phyloP scores from a whole-genome alignment of 2,329 filamentous ascomycete genomes.

The Coniochaeta sp. region DNA sequence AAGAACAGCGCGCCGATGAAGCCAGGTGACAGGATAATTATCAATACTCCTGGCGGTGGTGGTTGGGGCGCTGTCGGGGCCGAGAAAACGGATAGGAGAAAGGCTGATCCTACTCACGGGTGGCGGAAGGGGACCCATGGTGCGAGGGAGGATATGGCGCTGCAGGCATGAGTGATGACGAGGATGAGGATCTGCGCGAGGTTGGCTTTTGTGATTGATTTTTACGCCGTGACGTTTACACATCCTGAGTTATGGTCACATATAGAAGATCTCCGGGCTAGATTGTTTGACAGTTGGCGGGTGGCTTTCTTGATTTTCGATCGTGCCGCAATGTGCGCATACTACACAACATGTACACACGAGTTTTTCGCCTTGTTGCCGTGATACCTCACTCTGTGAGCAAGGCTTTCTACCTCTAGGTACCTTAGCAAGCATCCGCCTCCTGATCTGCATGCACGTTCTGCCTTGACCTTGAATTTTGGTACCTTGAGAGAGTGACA shows the following conservation, averaged over 20 bases:
- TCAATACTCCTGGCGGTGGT: constrained; percentile 72
- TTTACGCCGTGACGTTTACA: not conserved
- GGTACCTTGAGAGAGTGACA: no score
- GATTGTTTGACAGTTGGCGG: not conserved
- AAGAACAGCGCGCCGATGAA: constrained; percentile 77
- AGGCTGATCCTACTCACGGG: constrained; percentile 44
- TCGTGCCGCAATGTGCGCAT: not conserved
- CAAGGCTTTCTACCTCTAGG: no score
- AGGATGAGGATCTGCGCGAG: not conserved
- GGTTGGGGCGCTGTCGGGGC: constrained; percentile 62
- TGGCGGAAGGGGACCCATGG: constrained; percentile 52
- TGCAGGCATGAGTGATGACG: constrained; percentile 38
- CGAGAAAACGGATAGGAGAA: constrained; percentile 40
- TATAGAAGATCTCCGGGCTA: not conserved
- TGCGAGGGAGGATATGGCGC: constrained; percentile 47
- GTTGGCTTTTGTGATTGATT: not conserved
- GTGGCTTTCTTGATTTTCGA: not conserved
- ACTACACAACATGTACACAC: not conserved
- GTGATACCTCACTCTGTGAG: not conserved
- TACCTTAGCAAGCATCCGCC: no score
- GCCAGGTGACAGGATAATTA: constrained; percentile 68
- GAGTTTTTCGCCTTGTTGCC: not conserved
- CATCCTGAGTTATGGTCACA: not conserved
- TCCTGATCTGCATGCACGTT: no score
- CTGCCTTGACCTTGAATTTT: no score